Evolutionary conservation across 495 filamentous ascomycete species (phyloP).

Genomic region (Tuber magnatum): DNA sequence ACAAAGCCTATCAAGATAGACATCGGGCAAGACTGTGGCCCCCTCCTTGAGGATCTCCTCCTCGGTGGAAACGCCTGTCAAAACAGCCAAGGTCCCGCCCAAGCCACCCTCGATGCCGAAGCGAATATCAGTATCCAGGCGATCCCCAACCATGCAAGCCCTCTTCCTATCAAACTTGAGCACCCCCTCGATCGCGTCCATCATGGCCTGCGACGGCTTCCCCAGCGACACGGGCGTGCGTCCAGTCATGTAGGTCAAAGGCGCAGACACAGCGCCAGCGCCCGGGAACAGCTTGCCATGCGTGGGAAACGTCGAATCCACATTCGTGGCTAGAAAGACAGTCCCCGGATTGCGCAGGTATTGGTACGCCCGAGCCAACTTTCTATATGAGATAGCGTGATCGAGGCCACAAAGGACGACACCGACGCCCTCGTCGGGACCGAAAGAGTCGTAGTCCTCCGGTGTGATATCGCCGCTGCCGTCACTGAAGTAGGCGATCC

Average conservation of each 20-base stretch:
- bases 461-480: slow-evolving; percentile 68
- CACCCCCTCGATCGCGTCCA: slow-evolving; percentile 96
- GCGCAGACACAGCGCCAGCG: slow-evolving; percentile 73
- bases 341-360: slow-evolving; percentile 73
- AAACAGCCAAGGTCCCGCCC: slow-evolving; percentile 81
- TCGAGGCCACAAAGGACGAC: slow-evolving; percentile 85
- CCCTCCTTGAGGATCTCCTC: slow-evolving; percentile 66
- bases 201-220: slow-evolving; percentile 97
- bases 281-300: slow-evolving; percentile 79
- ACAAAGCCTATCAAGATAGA: slow-evolving; percentile 72
- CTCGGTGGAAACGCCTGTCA: slow-evolving; percentile 81
- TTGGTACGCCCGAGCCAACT: slow-evolving; percentile 72
- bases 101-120: slow-evolving; percentile 88
- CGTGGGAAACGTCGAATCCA: slow-evolving; percentile 76
- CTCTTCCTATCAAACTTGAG: slow-evolving; percentile 75
- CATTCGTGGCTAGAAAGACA: slow-evolving; percentile 89
- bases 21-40: slow-evolving; percentile 58
- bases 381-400: slow-evolving; percentile 90
- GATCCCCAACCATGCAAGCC: slow-evolving; percentile 94
- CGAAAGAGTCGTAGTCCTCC: slow-evolving; percentile 70
- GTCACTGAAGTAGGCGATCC: slow-evolving; percentile 67
- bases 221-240: slow-evolving; percentile 69
- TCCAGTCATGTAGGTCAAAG: slow-evolving; percentile 66
- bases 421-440: slow-evolving; percentile 74
- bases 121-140: slow-evolving; percentile 88